Evolutionary conservation across 352 stramenopile genomes (phyloP), one percentile per base, ranked within the genome.

Genomic region (Phytopythium mirpurense): DNA sequence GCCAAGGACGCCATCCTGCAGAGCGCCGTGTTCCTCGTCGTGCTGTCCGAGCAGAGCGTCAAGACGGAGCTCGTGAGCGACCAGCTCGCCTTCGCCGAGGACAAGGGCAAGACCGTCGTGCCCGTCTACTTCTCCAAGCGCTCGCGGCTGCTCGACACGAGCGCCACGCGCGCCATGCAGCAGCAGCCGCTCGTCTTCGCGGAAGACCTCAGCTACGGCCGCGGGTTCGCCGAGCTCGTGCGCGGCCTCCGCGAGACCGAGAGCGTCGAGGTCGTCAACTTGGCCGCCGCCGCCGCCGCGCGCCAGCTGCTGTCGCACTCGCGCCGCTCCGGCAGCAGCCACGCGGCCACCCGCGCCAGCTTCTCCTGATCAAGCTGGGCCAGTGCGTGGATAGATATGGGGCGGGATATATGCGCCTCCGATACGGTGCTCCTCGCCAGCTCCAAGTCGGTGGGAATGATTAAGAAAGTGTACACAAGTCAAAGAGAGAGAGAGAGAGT

Each of bases 11-110:
- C 83, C 18, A 91, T 93, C 47, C 36, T 90, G 9, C 72, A 86
- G 41, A 78, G 79, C 57, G 64, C 68, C 1, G 63, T 87, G 14
- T 83, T 92, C 54, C 53, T 94, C 21, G 79, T 90, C 26, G 72
- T 94, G 34, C 61, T 91, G 12, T 91, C 83, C 19, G 70, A 83
- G 44, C 72, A 86, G 26, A 89, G 70, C 56, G 78, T 81, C 46
- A 83, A 86, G 62, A 90, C 75, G 7, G 83, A 93, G 54, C 64
- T 93, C 21, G 74, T 93, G 47, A 90, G 79, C 57, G 79, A 90
- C 59, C 79, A 93, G 62, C 57, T 90, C n/a, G 82, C 77, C 18
- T 93, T 90, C 51, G 82, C 79, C 3, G 79, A 90, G 59, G 82
- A 93, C 57, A 89, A 89, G 54, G 82, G 76, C 47, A 90, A 89